These are phyloP conservation scores for Trichoderma sp. DNA, from an alignment of 2,329 filamentous ascomycete species.

Conservation along the genomic window DNA sequence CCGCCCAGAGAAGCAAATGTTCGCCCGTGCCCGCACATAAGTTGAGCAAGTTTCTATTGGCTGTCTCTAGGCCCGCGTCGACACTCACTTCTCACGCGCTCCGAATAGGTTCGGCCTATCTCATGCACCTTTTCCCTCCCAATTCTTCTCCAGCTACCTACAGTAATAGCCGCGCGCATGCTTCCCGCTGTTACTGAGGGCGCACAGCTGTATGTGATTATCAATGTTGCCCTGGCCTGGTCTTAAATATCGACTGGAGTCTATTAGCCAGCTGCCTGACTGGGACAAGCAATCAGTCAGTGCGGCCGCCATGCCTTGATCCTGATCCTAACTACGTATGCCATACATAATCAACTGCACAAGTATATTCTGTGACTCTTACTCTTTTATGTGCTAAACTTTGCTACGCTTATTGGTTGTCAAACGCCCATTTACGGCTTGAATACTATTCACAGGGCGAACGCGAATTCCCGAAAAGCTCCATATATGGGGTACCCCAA, in stretches of 20 bases:
- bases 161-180: neutral
- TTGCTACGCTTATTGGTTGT: neutral
- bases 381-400: neutral
- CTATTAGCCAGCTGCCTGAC: neutral
- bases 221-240: neutral
- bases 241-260: neutral
- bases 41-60: constrained; percentile 45
- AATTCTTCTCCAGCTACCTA: neutral
- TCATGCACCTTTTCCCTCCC: neutral
- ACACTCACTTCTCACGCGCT: constrained; percentile 1
- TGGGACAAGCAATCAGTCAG: neutral
- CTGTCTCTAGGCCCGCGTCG: constrained; percentile 4
- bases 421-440: neutral
- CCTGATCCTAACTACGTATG: neutral
- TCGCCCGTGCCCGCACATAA: constrained; percentile 8
- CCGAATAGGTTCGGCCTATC: neutral
- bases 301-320: neutral
- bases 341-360: neutral
- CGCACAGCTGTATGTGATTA: neutral
- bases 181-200: neutral
- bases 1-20: neutral
- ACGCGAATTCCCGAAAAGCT: neutral
- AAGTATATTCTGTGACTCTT: neutral
- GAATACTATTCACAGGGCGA: neutral
- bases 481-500: neutral